Evolutionary conservation across 179 eudicot species (phyloP).

Genomic region (Gypsophila paniculata): DNA sequence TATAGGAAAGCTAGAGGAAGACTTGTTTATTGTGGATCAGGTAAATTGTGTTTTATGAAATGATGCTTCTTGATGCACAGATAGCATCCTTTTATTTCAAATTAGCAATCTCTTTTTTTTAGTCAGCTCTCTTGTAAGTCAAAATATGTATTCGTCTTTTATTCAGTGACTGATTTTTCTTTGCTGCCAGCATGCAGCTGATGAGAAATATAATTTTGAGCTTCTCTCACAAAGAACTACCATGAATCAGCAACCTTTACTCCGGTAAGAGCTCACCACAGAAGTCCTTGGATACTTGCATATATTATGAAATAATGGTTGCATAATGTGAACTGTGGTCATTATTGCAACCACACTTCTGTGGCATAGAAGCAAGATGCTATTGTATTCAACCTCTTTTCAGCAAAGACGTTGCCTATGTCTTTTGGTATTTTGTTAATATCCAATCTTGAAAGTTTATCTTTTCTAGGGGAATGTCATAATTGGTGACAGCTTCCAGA

Average conservation of each 20-base stretch:
- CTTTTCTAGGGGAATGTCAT: background rate
- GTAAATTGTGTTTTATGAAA: constrained; percentile 30
- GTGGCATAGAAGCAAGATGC: background rate
- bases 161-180: constrained; percentile 6
- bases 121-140: constrained; percentile 5
- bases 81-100: constrained; percentile 5
- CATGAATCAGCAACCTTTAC: constrained; percentile 90
- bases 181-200: constrained; percentile 89
- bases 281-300: background rate
- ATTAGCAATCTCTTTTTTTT: background rate
- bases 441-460: background rate
- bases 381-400: background rate
- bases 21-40: constrained; percentile 96
- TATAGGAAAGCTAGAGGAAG: constrained; percentile 80
- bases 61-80: background rate
- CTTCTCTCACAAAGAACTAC: constrained; percentile 67
- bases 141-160: background rate
- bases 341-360: background rate
- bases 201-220: constrained; percentile 95
- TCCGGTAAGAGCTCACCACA: constrained; percentile 41
- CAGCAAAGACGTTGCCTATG: background rate
- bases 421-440: background rate
- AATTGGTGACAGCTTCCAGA: background rate
- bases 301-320: background rate
- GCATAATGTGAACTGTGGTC: constrained; percentile 2